Evolutionary conservation across 2,329 filamentous ascomycete species (phyloP).

Genomic region (Reticulascus tulasneorum): DNA sequence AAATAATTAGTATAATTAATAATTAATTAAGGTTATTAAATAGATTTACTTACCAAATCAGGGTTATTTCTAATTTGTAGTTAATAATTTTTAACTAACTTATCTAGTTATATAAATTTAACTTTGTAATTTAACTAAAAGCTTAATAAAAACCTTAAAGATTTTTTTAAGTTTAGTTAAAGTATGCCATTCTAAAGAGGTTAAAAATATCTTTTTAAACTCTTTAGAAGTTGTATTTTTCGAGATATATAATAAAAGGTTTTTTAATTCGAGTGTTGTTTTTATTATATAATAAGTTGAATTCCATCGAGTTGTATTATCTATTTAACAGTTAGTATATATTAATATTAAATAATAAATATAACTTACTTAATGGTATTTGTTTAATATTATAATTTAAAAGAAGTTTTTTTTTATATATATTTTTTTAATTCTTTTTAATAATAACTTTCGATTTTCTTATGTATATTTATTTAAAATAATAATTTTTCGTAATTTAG

Average conservation of each 20-base stretch:
- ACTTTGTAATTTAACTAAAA: no score
- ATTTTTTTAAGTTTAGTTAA: no score
- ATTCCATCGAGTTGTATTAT: no score
- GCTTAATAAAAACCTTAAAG: no score
- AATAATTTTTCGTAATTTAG: constrained; percentile 2
- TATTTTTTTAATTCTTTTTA: not conserved
- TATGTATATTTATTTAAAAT: constrained; percentile 1
- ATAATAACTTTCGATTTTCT: not conserved
- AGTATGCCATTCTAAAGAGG: no score
- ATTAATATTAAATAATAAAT: no score
- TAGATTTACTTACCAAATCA: not conserved
- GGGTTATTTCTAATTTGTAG: not conserved
- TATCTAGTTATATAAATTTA: not conserved
- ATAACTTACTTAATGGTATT: not conserved
- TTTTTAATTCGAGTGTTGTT: not conserved
- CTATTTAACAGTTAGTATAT: no score
- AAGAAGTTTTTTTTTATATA: not conserved
- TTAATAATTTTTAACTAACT: not conserved
- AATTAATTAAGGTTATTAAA: constrained; percentile 3
- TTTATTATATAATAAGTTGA: no score
- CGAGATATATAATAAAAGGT: not conserved
- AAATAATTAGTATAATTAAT: no score
- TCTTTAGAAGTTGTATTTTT: not conserved
- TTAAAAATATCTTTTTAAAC: not conserved
- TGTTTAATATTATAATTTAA: no score